Evolutionary conservation across 139 green algal species (phyloP).

Genomic region (Chlamydomonas sphaeroides): DNA sequence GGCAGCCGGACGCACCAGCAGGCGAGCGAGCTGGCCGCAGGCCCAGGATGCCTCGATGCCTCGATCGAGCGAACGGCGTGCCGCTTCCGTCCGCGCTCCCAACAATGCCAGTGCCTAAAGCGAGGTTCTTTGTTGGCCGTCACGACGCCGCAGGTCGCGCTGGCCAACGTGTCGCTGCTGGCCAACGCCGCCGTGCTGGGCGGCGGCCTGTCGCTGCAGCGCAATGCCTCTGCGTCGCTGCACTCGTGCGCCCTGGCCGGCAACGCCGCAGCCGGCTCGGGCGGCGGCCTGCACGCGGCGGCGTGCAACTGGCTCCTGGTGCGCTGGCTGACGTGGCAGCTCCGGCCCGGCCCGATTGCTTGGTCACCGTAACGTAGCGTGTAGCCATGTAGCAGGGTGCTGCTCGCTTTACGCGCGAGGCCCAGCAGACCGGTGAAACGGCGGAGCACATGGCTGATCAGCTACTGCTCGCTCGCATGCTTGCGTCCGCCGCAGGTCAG

Average conservation of each 20-base stretch:
- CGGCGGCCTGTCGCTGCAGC: background rate
- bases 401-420: too few species aligned
- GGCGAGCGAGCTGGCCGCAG: background rate
- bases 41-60: too few species aligned
- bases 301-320: conserved; percentile 13
- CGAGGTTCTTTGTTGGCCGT: too few species aligned
- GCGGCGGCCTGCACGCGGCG: background rate
- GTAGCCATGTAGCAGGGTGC: too few species aligned
- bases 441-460: too few species aligned
- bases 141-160: background rate
- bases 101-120: too few species aligned
- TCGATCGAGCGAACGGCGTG: too few species aligned
- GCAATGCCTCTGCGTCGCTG: conserved; percentile 1
- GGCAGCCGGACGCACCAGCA: background rate
- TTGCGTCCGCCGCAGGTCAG: background rate
- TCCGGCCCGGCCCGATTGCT: too few species aligned
- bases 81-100: too few species aligned
- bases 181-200: background rate
- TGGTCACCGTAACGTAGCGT: too few species aligned
- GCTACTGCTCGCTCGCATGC: background rate
- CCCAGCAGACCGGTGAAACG: too few species aligned
- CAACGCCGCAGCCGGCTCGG: background rate
- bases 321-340: too few species aligned
- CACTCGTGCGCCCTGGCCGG: background rate
- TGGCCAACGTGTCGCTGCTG: background rate